phyloP scores from a whole-genome alignment of 2,329 filamentous ascomycete genomes.

The Thielaviopsis ethacetica region DNA sequence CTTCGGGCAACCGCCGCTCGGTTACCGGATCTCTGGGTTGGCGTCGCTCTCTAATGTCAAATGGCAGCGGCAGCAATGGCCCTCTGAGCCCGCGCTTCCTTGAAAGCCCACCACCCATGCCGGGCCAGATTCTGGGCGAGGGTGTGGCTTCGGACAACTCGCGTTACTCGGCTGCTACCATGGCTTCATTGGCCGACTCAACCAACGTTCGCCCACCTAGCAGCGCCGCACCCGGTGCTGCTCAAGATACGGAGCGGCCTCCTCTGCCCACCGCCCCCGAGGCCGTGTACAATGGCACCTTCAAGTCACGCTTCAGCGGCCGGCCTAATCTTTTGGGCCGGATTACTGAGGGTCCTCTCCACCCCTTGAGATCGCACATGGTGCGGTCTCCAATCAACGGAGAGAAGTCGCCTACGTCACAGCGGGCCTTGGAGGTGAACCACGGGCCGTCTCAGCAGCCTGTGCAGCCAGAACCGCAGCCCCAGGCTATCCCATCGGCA shows the following conservation, averaged over 20 bases:
- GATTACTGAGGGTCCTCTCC: not conserved
- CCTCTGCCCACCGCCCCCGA: not conserved
- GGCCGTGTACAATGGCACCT: not conserved
- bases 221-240: not conserved
- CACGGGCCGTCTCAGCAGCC: not conserved
- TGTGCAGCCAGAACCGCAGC: not conserved
- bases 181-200: not conserved
- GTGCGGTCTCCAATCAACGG: not conserved
- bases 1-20: not conserved
- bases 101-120: not conserved
- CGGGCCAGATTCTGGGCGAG: not conserved
- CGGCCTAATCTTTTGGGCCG: constrained; percentile 4
- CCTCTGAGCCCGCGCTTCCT: not conserved
- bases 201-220: constrained; percentile 2
- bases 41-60: not conserved
- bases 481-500: not conserved
- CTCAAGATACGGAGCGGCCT: not conserved
- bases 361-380: not conserved
- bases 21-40: not conserved
- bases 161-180: not conserved
- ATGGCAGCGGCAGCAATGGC: not conserved
- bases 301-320: constrained; percentile 7
- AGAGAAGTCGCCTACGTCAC: not conserved
- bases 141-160: not conserved
- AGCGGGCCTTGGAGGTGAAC: not conserved